Evolutionary conservation across 73 alveolate species (phyloP).

Genomic region (Tetrahymena thermophila): DNA sequence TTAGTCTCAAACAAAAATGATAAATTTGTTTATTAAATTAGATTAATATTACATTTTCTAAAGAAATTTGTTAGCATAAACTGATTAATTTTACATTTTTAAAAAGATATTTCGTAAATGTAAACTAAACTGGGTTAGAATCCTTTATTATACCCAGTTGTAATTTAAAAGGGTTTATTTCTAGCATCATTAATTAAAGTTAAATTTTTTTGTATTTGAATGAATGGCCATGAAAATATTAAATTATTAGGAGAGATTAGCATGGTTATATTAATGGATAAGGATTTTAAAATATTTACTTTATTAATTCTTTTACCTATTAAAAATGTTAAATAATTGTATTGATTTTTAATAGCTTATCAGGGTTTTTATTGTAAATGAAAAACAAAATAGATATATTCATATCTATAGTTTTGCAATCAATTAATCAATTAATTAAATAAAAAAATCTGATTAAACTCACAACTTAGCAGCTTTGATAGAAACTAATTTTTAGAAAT

Average conservation of each 20-base stretch:
- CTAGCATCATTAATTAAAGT: background rate
- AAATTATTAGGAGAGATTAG: background rate
- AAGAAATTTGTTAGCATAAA: background rate
- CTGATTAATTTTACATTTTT: no score
- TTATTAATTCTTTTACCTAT: background rate
- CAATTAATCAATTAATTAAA: background rate
- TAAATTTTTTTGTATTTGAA: background rate
- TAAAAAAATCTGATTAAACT: background rate
- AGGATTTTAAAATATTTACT: background rate
- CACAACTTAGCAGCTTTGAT: background rate
- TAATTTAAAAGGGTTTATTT: no score
- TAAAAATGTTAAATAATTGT: no score
- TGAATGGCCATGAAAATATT: background rate
- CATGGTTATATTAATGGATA: background rate
- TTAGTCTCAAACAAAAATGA: no score
- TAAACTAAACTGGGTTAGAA: background rate
- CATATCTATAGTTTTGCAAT: background rate
- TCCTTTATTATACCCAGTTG: no score
- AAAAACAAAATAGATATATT: background rate
- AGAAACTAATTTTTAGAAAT: background rate
- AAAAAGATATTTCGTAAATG: background rate
- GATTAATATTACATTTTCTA: no score
- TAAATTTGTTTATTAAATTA: no score
- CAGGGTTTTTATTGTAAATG: background rate
- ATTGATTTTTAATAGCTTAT: no score